Evolutionary conservation across 2,329 filamentous ascomycete genomes (phyloP).

Genomic region (Passalora sequoiae): DNA sequence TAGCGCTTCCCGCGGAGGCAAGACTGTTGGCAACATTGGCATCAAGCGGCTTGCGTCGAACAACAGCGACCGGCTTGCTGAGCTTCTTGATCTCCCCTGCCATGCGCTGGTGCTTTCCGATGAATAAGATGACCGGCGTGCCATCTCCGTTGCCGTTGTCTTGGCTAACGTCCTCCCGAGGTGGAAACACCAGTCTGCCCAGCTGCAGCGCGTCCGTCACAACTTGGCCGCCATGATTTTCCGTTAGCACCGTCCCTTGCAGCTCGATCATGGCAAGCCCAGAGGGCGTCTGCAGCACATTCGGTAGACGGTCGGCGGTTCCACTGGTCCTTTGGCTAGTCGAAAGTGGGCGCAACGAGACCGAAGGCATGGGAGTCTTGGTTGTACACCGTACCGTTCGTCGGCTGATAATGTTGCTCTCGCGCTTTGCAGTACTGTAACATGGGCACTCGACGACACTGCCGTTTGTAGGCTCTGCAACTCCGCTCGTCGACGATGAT

Average conservation of each 20-base stretch:
- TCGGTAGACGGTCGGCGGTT: constrained; percentile 61
- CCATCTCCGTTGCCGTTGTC: constrained; percentile 67
- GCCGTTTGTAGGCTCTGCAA: too few species aligned
- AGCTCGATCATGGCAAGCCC: constrained; percentile 88
- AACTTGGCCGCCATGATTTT: constrained; percentile 23
- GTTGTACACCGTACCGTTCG: too few species aligned
- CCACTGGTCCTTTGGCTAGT: background rate
- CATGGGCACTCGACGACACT: too few species aligned
- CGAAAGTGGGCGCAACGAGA: constrained; percentile 2
- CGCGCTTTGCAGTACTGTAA: too few species aligned
- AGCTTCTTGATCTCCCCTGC: constrained; percentile 88
- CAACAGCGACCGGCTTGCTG: constrained; percentile 69
- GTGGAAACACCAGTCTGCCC: constrained; percentile 74
- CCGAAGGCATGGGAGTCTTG: constrained; percentile 5
- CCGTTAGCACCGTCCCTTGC: constrained; percentile 86
- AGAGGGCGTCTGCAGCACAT: constrained; percentile 80
- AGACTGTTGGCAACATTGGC: constrained; percentile 6
- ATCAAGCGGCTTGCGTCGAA: constrained; percentile 51
- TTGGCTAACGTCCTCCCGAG: constrained; percentile 49
- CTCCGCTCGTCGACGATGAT: too few species aligned
- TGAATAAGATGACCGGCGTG: constrained; percentile 81
- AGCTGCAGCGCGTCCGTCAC: constrained; percentile 46
- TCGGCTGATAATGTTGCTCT: too few species aligned
- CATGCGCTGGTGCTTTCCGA: constrained; percentile 83
- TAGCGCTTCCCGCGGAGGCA: constrained; percentile 23